Evolutionary conservation across 1,284 basidiomycete genomes (phyloP).

Genomic region (Meira nashicola): DNA sequence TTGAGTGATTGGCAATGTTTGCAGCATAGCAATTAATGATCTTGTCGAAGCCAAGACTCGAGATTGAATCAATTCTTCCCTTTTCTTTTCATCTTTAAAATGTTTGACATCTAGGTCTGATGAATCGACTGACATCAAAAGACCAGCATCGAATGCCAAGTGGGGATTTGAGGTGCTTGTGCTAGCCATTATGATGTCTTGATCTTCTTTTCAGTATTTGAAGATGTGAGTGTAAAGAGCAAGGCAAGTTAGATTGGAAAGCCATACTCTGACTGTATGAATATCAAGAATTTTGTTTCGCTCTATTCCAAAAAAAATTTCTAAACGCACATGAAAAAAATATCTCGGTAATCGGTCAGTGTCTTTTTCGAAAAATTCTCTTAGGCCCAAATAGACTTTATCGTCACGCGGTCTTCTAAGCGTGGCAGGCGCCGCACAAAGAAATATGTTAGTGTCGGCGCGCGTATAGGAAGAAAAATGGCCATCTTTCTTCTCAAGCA

Average conservation of each 20-base stretch:
- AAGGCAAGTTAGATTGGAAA: neutral
- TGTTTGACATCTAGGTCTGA: constrained; percentile 7
- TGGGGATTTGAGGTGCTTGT: constrained; percentile 3
- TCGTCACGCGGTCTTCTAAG: no score
- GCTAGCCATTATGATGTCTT: neutral
- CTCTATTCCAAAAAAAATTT: neutral
- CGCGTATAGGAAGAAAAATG: neutral
- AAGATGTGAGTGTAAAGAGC: neutral
- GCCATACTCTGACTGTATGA: neutral
- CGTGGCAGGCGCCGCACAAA: no score
- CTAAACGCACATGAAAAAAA: no score
- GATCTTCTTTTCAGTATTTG: neutral
- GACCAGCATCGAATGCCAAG: constrained; percentile 7
- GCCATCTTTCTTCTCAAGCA: neutral
- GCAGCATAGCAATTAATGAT: constrained; percentile 72
- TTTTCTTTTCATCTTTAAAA: constrained; percentile 55
- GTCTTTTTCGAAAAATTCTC: no score
- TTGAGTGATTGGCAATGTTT: constrained; percentile 71
- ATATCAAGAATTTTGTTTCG: neutral
- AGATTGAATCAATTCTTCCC: constrained; percentile 72
- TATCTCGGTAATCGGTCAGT: no score
- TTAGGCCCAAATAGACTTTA: no score
- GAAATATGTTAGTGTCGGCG: neutral
- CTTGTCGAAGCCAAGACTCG: constrained; percentile 83
- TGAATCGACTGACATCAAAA: constrained; percentile 4